phyloP scores from a whole-genome alignment of 768 basidiomycete species.

The Pleurotus platypus region DNA sequence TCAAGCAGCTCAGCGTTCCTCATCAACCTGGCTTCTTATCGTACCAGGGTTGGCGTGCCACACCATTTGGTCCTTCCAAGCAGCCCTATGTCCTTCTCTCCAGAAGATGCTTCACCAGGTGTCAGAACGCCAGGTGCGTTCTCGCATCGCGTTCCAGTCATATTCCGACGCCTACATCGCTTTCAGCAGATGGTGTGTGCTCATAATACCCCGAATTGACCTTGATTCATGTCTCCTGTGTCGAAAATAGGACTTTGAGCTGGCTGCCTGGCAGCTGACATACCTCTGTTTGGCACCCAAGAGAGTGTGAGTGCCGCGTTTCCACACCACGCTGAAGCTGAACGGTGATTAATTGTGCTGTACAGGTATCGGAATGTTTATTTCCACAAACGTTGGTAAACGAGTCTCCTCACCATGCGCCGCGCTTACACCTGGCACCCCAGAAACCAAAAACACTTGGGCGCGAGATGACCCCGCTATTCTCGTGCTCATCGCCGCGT shows the following conservation, averaged over 20 bases:
- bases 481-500: constrained; percentile 78
- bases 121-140: constrained; percentile 28
- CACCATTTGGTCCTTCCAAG: constrained; percentile 2
- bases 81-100: constrained; percentile 24
- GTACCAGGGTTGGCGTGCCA: constrained; percentile 14
- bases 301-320: constrained; percentile 85
- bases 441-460: constrained; percentile 98
- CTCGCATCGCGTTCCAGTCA: constrained; percentile 66
- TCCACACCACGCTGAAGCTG: no score
- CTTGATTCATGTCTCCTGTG: neutral
- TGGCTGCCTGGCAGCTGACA: constrained; percentile 93
- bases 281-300: constrained; percentile 91
- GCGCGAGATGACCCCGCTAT: constrained; percentile 97
- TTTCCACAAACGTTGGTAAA: constrained; percentile 85
- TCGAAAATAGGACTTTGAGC: constrained; percentile 80
- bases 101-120: constrained; percentile 35
- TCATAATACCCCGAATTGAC: neutral
- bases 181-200: constrained; percentile 81
- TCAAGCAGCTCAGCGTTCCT: neutral
- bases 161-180: constrained; percentile 75
- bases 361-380: constrained; percentile 91
- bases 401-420: no score
- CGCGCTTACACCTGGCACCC: neutral
- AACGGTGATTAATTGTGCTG: neutral
- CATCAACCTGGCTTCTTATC: constrained; percentile 15